phyloP scores from a whole-genome alignment of 2,329 filamentous ascomycete species.

The Phialocephala sp. region DNA sequence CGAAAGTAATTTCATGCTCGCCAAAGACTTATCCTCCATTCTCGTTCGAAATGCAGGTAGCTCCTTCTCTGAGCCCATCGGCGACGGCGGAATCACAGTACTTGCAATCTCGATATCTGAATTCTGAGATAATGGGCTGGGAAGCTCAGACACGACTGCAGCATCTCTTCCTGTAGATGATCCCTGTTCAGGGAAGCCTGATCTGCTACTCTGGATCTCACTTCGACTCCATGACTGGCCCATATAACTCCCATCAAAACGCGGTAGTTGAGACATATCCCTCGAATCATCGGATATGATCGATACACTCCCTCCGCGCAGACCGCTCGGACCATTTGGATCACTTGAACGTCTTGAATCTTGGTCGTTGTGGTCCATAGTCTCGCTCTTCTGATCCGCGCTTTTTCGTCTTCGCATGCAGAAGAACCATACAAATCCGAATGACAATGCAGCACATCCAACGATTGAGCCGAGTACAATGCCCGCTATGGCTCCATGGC shows the following conservation, averaged over 20 bases:
- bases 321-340: not conserved
- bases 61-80: not conserved
- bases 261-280: slow-evolving; percentile 7
- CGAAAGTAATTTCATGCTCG: slow-evolving; percentile 9
- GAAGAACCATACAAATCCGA: not conserved
- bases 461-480: slow-evolving; percentile 52
- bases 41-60: not conserved
- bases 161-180: not conserved
- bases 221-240: not conserved
- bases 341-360: not conserved
- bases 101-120: not conserved
- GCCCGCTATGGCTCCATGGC: not conserved
- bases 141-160: not conserved
- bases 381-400: not conserved
- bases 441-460: slow-evolving; percentile 43
- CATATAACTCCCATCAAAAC: slow-evolving; percentile 10
- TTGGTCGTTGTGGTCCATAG: not conserved
- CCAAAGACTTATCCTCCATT: slow-evolving; percentile 11
- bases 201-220: not conserved
- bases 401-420: not conserved
- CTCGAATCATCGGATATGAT: slow-evolving; percentile 9
- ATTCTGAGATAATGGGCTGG: not conserved
- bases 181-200: not conserved
- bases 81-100: not conserved
- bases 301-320: not conserved